These are phyloP conservation scores for Penicillium freii DNA, from an alignment of 2,329 filamentous ascomycete genomes.

Conservation along the genomic window DNA sequence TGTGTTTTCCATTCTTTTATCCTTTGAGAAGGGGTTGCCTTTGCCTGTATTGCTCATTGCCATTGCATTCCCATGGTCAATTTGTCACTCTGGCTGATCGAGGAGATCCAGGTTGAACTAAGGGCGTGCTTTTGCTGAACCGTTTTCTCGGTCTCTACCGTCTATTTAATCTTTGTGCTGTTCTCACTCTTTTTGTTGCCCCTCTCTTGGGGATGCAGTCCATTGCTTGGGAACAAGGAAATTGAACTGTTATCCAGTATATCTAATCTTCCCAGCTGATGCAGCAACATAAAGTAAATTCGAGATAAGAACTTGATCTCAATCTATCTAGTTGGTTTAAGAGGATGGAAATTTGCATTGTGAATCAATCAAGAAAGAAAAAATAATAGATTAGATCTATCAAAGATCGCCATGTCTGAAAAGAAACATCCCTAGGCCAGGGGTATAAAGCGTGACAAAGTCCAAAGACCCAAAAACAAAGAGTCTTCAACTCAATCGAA, in stretches of 20 bases:
- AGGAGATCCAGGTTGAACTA: slow-evolving; percentile 16
- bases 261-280: not conserved
- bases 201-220: slow-evolving; percentile 5
- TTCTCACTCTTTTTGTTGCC: slow-evolving; percentile 7
- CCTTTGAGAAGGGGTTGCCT: slow-evolving; percentile 4
- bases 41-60: slow-evolving; percentile 6
- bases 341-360: not conserved
- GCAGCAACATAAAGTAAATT: not conserved
- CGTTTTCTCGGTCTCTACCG: slow-evolving; percentile 19
- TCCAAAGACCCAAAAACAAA: not conserved
- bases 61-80: slow-evolving; percentile 4
- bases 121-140: slow-evolving; percentile 11
- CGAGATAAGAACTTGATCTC: not conserved
- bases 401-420: slow-evolving; percentile 16
- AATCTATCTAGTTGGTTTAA: not conserved
- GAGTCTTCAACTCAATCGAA: not conserved
- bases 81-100: slow-evolving; percentile 4
- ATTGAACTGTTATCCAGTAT: not conserved
- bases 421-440: slow-evolving; percentile 7
- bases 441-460: slow-evolving; percentile 2
- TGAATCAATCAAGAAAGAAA: not conserved
- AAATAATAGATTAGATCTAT: slow-evolving; percentile 17
- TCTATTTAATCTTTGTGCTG: slow-evolving; percentile 9
- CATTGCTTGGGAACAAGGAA: slow-evolving; percentile 18
- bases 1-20: slow-evolving; percentile 16